Evolutionary conservation across 345 rosid species (phyloP), one percentile per base, ranked within the genome.

Genomic region (Erysimum cheiranthoides): DNA sequence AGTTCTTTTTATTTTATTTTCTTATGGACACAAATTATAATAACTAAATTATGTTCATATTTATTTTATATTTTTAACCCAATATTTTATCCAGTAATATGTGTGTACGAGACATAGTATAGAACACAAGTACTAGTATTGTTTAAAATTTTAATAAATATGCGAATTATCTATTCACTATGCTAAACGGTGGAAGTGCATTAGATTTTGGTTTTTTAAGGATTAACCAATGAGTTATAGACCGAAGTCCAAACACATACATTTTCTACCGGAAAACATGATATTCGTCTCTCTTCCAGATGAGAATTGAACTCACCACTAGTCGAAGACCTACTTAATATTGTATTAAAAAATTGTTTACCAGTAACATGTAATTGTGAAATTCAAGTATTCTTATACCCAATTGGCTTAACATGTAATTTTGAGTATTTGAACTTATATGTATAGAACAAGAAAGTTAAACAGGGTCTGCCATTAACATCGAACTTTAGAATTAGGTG

Each of bases 401-500:
- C 60, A 54, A 30, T 30, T 30, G 38, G 2, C 30, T 13, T 30
- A 30, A 31, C 61, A n/a, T 57, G 39, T n/a, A 14, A 34, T 16
- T 25, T n/a, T 34, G 3, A 57, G 62, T 57, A 4, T 10, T 58
- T 58, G 18, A 16, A 34, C 25, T 34, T 34, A 14, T 4, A 43
- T 16, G 54, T 65, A 65, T 9, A 27, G 38, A 52, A 9, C 31
- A 25, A 43, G 8, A 56, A 34, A 38, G 56, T 16, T 16, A 57
- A 66, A 73, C 4, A 64, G 17, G 47, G 4, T 63, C 17, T 52
- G 54, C 39, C 77, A 34, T 64, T 64, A 46, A 66, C 59, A 36
- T 57, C 66, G 42, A 46, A 38, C 31, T 57, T 18, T n/a, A 65
- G 17, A 65, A 65, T 54, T 32, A 74, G 71, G 59, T 56, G 39